Conservation (phyloP, 805 yeast species). For the Hanseniaspora jakobsenii region DNA sequence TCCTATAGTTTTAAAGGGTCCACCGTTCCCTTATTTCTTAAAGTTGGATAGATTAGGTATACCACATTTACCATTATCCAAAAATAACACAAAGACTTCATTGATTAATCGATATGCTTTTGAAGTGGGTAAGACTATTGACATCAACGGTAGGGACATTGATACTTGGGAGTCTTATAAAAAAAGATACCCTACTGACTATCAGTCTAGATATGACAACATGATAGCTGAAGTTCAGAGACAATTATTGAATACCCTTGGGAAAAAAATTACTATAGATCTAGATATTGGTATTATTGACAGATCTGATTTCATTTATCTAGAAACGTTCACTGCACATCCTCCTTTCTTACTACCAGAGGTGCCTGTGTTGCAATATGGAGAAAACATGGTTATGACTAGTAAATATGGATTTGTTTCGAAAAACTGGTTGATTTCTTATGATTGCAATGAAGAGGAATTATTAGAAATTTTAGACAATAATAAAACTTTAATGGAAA, state of each 20-base stretch:
- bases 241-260: constrained; percentile 1
- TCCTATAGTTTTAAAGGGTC: constrained; percentile 12
- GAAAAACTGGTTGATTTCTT: background rate
- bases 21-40: constrained; percentile 11
- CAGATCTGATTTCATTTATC: background rate
- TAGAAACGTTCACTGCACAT: background rate
- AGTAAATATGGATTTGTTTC: constrained; percentile 11
- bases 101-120: background rate
- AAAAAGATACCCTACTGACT: background rate
- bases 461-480: background rate
- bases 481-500: background rate
- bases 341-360: constrained; percentile 12
- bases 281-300: constrained; percentile 11
- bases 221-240: constrained; percentile 1
- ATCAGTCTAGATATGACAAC: background rate
- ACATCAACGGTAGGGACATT: constrained; percentile 5
- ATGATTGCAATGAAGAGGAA: background rate
- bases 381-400: constrained; percentile 3
- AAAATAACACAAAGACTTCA: constrained; percentile 8
- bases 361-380: constrained; percentile 3
- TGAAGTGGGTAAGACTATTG: constrained; percentile 4
- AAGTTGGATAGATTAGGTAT: constrained; percentile 9
- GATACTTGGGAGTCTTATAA: constrained; percentile 2
- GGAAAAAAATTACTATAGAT: constrained; percentile 1
- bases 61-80: constrained; percentile 9